Conservation (phyloP, 345 rosid species). For the Ceriops tagal region DNA sequence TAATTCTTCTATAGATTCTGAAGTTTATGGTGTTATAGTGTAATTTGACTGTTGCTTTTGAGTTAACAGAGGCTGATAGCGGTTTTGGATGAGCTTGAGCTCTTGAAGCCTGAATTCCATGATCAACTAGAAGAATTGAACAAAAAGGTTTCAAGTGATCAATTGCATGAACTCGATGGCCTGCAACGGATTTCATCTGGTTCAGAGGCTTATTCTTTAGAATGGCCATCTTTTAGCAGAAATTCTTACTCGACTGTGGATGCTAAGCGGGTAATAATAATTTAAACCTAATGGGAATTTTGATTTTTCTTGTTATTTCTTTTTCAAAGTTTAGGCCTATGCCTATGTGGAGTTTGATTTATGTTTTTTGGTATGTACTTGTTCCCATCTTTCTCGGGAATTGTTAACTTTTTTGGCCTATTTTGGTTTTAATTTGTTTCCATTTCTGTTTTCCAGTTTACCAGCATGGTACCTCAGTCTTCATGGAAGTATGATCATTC, state of each 20-base stretch:
- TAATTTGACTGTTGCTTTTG: slow-evolving; percentile 10
- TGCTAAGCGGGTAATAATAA: slow-evolving; percentile 35
- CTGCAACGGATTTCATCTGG: slow-evolving; percentile 22
- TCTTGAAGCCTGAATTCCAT: slow-evolving; percentile 66
- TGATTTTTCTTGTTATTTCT: background rate
- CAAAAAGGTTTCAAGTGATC: slow-evolving; percentile 27
- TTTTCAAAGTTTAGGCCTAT: background rate
- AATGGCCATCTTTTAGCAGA: slow-evolving; percentile 40
- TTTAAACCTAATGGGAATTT: background rate
- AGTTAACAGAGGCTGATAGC: slow-evolving; percentile 52
- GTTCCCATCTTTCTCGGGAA: background rate
- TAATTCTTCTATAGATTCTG: background rate
- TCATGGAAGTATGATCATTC: slow-evolving; percentile 49
- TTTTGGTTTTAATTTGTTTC: slow-evolving; percentile 10
- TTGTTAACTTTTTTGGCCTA: background rate
- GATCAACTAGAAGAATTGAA: slow-evolving; percentile 50
- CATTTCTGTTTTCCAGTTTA: slow-evolving; percentile 40
- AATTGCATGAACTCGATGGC: slow-evolving; percentile 37
- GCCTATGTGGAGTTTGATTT: too few relatives aligned
- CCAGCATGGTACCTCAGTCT: slow-evolving; percentile 38
- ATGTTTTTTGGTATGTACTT: too few relatives aligned
- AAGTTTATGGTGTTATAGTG: background rate
- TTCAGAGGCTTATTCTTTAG: slow-evolving; percentile 38
- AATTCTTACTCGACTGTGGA: slow-evolving; percentile 35
- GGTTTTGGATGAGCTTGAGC: slow-evolving; percentile 77